phyloP scores from a whole-genome alignment of 2,329 filamentous ascomycete species.

The Nemania diffusa region DNA sequence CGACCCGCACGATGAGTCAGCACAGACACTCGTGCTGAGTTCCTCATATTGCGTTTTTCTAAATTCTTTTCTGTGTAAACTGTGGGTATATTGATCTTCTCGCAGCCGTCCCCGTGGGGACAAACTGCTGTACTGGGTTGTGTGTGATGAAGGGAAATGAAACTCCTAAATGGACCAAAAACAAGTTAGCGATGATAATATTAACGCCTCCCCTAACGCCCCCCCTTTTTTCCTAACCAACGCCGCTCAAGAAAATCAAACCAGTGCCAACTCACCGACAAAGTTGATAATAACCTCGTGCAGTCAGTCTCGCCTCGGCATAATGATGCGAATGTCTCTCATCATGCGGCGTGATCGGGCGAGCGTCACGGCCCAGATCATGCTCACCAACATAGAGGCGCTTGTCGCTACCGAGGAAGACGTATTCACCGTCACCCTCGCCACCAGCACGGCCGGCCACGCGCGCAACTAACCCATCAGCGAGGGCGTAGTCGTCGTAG shows the following conservation, averaged over 20 bases:
- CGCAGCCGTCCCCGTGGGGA: too few relatives aligned
- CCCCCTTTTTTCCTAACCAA: background rate
- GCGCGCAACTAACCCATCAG: conserved; percentile 9
- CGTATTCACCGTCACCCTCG: background rate
- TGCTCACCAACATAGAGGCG: background rate
- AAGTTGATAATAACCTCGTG: conserved; percentile 17
- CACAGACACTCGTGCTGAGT: too few relatives aligned
- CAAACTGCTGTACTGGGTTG: too few relatives aligned
- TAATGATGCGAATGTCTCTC: background rate
- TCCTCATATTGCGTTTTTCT: too few relatives aligned
- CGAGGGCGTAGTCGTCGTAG: background rate
- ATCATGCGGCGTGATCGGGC: accelerated
- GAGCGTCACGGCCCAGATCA: background rate
- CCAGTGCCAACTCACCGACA: background rate
- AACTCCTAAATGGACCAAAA: too few relatives aligned
- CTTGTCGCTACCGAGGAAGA: conserved; percentile 25
- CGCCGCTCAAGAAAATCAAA: too few relatives aligned
- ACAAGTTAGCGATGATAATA: too few relatives aligned
- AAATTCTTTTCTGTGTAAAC: too few relatives aligned
- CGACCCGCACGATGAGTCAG: too few relatives aligned
- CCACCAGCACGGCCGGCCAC: conserved; percentile 1
- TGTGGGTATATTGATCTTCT: too few relatives aligned
- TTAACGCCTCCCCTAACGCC: too few relatives aligned
- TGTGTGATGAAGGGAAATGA: too few relatives aligned
- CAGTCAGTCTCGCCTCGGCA: background rate